phyloP scores from a whole-genome alignment of 257 asterid species.

The Scutellaria galericulata region DNA sequence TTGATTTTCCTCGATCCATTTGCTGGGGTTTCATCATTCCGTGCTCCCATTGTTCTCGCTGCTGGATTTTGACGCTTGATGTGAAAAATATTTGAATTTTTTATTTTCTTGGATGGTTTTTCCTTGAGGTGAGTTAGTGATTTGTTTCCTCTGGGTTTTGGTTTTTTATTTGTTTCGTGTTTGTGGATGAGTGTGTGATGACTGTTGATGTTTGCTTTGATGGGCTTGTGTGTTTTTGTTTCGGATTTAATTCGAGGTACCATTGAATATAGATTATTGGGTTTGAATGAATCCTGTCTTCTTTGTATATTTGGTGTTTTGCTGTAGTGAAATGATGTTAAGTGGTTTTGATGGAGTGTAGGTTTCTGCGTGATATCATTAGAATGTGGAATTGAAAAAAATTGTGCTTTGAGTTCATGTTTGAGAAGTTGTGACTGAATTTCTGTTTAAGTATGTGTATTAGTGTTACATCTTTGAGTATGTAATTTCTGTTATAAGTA shows the following conservation, averaged over 20 bases:
- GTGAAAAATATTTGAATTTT: too few species aligned
- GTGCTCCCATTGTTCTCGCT: too few species aligned
- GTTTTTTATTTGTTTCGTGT: constrained; percentile 9
- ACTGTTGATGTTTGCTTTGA: neutral
- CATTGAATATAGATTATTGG: constrained; percentile 26
- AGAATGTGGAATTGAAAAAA: too few species aligned
- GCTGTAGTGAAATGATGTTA: constrained; percentile 19
- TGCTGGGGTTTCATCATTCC: too few species aligned
- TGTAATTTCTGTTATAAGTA: too few species aligned
- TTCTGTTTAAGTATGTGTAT: too few species aligned
- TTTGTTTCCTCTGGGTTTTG: neutral
- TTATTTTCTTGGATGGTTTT: neutral
- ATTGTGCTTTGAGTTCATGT: too few species aligned
- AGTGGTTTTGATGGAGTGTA: neutral
- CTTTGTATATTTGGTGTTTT: constrained; percentile 2
- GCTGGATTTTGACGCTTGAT: too few species aligned
- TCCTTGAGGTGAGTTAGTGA: constrained; percentile 36
- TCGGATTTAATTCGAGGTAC: too few species aligned
- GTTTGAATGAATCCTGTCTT: constrained; percentile 17
- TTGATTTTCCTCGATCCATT: too few species aligned
- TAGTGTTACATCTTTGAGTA: too few species aligned
- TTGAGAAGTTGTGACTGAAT: too few species aligned
- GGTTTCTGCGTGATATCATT: neutral
- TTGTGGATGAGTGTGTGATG: constrained; percentile 11
- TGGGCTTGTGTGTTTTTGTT: constrained; percentile 5